Evolutionary conservation across 1,139 yeast genomes (phyloP), one percentile per base, ranked within the genome.

Genomic region (Protomyces pachydermus): DNA sequence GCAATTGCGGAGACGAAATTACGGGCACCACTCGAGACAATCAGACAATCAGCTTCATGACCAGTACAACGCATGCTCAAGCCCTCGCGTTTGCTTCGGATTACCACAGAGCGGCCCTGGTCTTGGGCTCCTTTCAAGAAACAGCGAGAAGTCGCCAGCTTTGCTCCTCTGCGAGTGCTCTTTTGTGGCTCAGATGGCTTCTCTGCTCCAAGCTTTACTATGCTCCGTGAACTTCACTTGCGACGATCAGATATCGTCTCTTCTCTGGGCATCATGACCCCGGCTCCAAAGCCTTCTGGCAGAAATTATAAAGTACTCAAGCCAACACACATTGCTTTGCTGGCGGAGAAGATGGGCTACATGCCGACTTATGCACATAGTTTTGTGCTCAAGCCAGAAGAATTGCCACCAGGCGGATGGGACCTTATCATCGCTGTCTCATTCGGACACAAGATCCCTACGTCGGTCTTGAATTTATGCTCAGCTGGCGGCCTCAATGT

Each of bases 341-440:
- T 39, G 4, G 61, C 58, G 12, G 38, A 14, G 25, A 23, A 45
- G 50, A 54, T 35, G 16, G 53, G n/a, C 32, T 18, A 54, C 16
- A 38, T 12, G 16, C 34, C 51, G 16, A n/a, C 18, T 5, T 53
- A 38, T 9, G 62, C 54, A 4, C 42, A 25, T 23, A 28, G 48
- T 14, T 45, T 58, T 32, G n/a, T 32, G 18, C 45, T 54, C 23
- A 35, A 28, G 45, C 32, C 52, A 39, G 58, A 23, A 16, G 66
- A 54, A 16, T 42, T 42, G 28, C 55, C 61, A 25, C 42, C 20
- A 10, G 63, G 61, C 8, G 38, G 28, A 42, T 87, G 81, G 71
- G 82, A 88, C 69, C 73, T 91, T 69, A 86, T 91, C 0, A 79
- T 93, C 32, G 97, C 98, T 0, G 98, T 91, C 0, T 90, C 97